These are phyloP conservation scores for Pichia sp. DNA, from an alignment of 1,139 yeast species.

Conservation along the genomic window DNA sequence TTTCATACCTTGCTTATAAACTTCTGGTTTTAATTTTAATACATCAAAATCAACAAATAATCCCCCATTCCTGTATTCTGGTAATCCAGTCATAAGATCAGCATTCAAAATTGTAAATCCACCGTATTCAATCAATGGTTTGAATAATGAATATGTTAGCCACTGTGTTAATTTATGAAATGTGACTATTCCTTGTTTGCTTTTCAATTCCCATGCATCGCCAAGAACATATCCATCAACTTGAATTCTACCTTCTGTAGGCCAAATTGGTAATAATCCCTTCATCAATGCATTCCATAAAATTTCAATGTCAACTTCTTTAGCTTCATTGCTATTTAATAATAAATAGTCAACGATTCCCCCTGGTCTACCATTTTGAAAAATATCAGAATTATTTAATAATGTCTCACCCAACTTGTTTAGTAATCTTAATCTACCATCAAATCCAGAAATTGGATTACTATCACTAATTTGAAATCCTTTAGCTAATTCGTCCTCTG, in stretches of 20 bases:
- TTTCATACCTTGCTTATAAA: constrained; percentile 31
- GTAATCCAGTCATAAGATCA: constrained; percentile 48
- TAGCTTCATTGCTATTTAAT: constrained; percentile 14
- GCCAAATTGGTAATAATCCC: constrained; percentile 52
- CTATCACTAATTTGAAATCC: constrained; percentile 41
- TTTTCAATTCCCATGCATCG: constrained; percentile 49
- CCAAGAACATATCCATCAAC: constrained; percentile 46
- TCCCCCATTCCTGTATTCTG: constrained; percentile 62
- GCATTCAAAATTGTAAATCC: constrained; percentile 36
- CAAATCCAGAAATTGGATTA: constrained; percentile 46
- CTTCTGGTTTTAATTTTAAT: constrained; percentile 38
- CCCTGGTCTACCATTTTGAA: constrained; percentile 51
- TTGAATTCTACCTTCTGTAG: constrained; percentile 43
- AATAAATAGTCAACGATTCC: constrained; percentile 42
- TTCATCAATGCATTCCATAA: constrained; percentile 49
- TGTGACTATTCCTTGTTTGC: constrained; percentile 39
- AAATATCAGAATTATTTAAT: constrained; percentile 31
- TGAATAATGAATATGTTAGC: constrained; percentile 51
- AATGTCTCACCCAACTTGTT: constrained; percentile 42
- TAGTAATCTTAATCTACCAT: constrained; percentile 43
- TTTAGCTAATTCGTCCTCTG: constrained; percentile 24
- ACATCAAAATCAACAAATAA: constrained; percentile 48
- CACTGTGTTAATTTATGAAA: constrained; percentile 60
- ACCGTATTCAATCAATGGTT: constrained; percentile 42
- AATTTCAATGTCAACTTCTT: constrained; percentile 35